phyloP scores from a whole-genome alignment of 1,284 basidiomycete species.

The Boletus calvinii region DNA sequence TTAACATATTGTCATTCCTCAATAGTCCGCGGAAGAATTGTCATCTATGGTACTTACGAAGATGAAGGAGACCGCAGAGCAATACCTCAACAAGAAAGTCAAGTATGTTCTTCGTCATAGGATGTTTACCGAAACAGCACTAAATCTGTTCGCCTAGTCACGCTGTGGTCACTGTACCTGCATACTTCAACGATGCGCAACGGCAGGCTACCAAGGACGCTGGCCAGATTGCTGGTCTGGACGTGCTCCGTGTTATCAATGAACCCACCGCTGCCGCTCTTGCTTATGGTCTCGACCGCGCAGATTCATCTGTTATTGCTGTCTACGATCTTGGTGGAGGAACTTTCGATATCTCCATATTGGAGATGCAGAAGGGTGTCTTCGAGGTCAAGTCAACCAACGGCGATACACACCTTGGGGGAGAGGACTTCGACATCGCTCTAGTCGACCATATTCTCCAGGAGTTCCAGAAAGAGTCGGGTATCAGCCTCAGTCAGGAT shows the following conservation, averaged over 20 bases:
- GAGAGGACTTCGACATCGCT: slow-evolving; percentile 95
- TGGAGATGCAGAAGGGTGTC: slow-evolving; percentile 99
- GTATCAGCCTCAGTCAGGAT: slow-evolving; percentile 81
- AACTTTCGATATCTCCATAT: slow-evolving; percentile 96
- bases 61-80: slow-evolving; percentile 95
- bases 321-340: slow-evolving; percentile 97
- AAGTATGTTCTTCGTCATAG: slow-evolving; percentile 57
- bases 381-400: slow-evolving; percentile 99
- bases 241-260: slow-evolving; percentile 98
- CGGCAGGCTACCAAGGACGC: slow-evolving; percentile 98
- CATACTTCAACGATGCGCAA: slow-evolving; percentile 99
- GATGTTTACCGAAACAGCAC: no score
- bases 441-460: slow-evolving; percentile 86
- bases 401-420: slow-evolving; percentile 98
- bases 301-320: slow-evolving; percentile 85
- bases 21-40: slow-evolving; percentile 74
- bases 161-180: slow-evolving; percentile 92
- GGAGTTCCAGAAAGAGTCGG: slow-evolving; percentile 94
- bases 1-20: slow-evolving; percentile 6
- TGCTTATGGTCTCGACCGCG: slow-evolving; percentile 90
- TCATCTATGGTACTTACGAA: slow-evolving; percentile 88
- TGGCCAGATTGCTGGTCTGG: slow-evolving; percentile 94
- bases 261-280: slow-evolving; percentile 98
- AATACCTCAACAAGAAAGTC: slow-evolving; percentile 90
- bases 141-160: slow-evolving; percentile 45